phyloP scores from a whole-genome alignment of 1,284 basidiomycete genomes.

The Psilocybe mexicana region DNA sequence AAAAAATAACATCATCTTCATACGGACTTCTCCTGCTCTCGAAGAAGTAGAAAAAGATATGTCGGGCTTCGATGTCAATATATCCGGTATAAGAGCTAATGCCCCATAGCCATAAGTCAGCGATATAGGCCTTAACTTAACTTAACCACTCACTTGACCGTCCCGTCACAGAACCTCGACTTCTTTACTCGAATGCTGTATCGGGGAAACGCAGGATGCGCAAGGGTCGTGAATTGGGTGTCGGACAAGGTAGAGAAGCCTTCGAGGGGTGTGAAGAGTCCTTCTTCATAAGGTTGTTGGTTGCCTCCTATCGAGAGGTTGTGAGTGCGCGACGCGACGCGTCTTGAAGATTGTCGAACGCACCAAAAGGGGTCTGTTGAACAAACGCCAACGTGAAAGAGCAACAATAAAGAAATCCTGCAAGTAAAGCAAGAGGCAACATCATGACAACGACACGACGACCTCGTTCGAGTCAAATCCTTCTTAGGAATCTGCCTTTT shows the following conservation, averaged over 20 bases:
- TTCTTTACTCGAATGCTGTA: constrained; percentile 56
- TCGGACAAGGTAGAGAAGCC: constrained; percentile 43
- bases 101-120: too few relatives aligned
- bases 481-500: too few relatives aligned
- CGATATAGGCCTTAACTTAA: too few relatives aligned
- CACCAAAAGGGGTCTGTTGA: too few relatives aligned
- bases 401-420: too few relatives aligned
- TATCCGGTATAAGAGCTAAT: constrained; percentile 31
- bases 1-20: constrained; percentile 66
- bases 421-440: too few relatives aligned
- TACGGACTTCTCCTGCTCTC: constrained; percentile 71
- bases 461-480: too few relatives aligned
- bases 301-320: neutral
- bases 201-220: constrained; percentile 52
- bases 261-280: constrained; percentile 43
- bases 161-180: constrained; percentile 49
- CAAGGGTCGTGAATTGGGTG: constrained; percentile 45
- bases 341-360: too few relatives aligned
- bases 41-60: constrained; percentile 88
- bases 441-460: too few relatives aligned
- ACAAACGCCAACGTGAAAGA: too few relatives aligned
- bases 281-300: constrained; percentile 31
- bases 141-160: constrained; percentile 40
- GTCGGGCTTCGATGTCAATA: constrained; percentile 70
- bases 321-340: too few relatives aligned